Evolutionary conservation across 345 rosid species (phyloP).

Genomic region (Zanthoxylum bungeanum): DNA sequence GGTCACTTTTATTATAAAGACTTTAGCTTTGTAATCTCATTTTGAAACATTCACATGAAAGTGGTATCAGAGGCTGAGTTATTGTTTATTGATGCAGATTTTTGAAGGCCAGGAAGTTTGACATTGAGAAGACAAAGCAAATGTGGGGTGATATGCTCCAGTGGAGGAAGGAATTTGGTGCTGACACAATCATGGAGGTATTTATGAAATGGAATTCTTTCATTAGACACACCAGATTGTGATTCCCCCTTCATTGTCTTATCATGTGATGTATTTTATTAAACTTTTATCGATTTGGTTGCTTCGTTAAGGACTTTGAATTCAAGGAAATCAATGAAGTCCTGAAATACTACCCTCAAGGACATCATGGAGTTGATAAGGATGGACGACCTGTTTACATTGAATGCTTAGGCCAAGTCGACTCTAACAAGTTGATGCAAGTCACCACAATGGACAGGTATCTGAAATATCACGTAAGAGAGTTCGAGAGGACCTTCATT

Average conservation of each 20-base stretch:
- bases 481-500: conserved; percentile 77
- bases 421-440: conserved; percentile 74
- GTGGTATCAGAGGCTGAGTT: not conserved
- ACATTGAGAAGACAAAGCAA: conserved; percentile 76
- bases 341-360: conserved; percentile 79
- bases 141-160: conserved; percentile 90
- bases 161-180: conserved; percentile 80
- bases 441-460: conserved; percentile 79
- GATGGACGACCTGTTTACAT: conserved; percentile 84
- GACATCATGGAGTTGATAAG: conserved; percentile 89
- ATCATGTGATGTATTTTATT: not conserved
- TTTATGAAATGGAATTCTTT: not conserved
- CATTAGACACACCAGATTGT: no score
- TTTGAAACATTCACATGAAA: not conserved
- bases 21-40: not conserved
- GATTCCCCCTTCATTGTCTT: not conserved
- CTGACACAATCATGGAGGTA: conserved; percentile 78
- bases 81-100: conserved; percentile 37
- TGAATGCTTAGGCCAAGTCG: conserved; percentile 79
- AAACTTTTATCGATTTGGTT: not conserved
- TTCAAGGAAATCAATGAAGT: conserved; percentile 74
- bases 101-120: conserved; percentile 85
- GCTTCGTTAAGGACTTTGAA: conserved; percentile 57
- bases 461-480: conserved; percentile 76
- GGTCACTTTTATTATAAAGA: conserved; percentile 37